phyloP scores from a whole-genome alignment of 768 basidiomycete species.

The Cyclocybe cylindracea region DNA sequence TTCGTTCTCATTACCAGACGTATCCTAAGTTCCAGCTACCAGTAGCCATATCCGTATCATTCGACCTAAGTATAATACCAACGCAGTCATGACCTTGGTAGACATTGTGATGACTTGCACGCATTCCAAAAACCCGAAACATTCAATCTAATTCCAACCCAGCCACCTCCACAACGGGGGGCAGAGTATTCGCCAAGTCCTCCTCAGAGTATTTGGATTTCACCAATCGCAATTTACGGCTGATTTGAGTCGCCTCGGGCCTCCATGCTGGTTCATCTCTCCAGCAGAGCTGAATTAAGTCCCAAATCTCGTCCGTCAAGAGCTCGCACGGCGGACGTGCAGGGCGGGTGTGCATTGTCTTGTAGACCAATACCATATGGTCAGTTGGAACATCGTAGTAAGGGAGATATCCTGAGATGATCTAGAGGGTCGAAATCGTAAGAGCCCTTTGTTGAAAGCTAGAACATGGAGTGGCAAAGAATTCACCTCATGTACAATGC shows the following conservation, averaged over 20 bases:
- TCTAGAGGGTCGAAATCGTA: neutral
- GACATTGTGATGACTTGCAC: no score
- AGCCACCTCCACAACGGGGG: no score
- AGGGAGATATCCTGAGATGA: neutral
- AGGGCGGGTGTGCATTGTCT: neutral
- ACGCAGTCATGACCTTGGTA: no score
- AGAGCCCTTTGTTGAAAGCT: neutral
- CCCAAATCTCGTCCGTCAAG: conserved; percentile 2
- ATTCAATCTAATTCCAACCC: no score
- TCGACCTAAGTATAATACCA: no score
- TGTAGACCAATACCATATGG: neutral
- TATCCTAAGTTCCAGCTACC: no score
- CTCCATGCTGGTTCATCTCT: neutral
- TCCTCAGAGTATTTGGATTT: neutral
- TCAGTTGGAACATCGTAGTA: neutral
- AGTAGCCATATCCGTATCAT: no score
- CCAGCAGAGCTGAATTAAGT: conserved; percentile 1
- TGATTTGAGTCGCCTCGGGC: neutral
- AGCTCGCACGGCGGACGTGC: neutral
- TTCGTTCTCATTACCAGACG: no score
- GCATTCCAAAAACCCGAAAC: no score
- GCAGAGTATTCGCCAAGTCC: no score
- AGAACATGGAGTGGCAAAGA: neutral
- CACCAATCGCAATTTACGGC: neutral
- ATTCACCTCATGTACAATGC: neutral